A percentile compares a stretch with the other conserved stretches of the same genome.
Evolutionary conservation across 1,284 basidiomycete genomes (phyloP).

Genomic region (Meira nashicola): DNA sequence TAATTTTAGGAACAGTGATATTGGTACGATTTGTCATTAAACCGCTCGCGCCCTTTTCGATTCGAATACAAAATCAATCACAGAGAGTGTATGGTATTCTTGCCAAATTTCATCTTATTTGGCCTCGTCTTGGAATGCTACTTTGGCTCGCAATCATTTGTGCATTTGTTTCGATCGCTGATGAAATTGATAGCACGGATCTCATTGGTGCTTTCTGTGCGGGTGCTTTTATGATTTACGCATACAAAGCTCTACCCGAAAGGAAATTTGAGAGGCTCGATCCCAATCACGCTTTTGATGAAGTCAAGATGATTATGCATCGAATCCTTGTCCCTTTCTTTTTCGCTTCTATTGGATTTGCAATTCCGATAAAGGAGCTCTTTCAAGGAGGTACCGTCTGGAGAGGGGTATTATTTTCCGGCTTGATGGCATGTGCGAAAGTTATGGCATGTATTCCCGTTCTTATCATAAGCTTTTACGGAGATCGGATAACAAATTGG

Average conservation of each 20-base stretch:
- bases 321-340: constrained; percentile 59
- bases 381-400: constrained; percentile 58
- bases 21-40: constrained; percentile 42
- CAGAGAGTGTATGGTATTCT: background rate
- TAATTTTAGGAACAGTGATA: constrained; percentile 50
- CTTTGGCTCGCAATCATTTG: constrained; percentile 12
- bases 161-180: constrained; percentile 13
- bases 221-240: constrained; percentile 4
- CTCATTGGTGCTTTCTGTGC: constrained; percentile 8
- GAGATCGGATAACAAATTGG: no score
- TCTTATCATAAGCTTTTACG: constrained; percentile 13
- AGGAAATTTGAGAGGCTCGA: background rate
- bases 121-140: constrained; percentile 9
- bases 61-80: background rate
- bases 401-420: constrained; percentile 58
- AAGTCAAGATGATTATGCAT: constrained; percentile 13
- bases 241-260: constrained; percentile 1
- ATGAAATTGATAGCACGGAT: constrained; percentile 18
- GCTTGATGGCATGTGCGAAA: constrained; percentile 60
- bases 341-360: constrained; percentile 61
- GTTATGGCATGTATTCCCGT: constrained; percentile 54
- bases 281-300: constrained; percentile 5
- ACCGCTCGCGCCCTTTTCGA: constrained; percentile 20
- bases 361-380: constrained; percentile 59
- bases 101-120: background rate